Evolutionary conservation across 345 rosid genomes (phyloP), one percentile per base, ranked within the genome.

Genomic region (Sonneratia caseolaris): DNA sequence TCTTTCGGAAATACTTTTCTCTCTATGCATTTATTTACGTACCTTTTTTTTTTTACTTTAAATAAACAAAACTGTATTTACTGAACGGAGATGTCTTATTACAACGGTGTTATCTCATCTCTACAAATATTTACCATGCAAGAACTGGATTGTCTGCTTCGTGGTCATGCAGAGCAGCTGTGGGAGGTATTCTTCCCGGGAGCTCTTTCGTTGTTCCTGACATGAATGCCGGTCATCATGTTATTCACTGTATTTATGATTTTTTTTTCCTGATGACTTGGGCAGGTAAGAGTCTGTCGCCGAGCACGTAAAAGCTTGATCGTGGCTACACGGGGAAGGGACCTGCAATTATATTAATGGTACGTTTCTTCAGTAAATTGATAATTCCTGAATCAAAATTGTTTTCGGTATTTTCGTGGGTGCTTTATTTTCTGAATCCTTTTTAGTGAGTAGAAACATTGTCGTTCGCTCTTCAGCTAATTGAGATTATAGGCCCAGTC

Each of bases 261-360:
- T 42, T 42, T 21, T 40, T 42, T 42, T 42, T 21, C 18, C 32
- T 4, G 8, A 13, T 2, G 35, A 68, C 70, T 19, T 16, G 32
- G 3, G 84, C 91, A 96, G 99, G 82, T 89, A 42, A n/a, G 98
- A 88, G 64, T 80, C 95, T 48, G 97, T 96, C 72, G 85, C 79
- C 53, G 98, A 92, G 74, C 97, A 96, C 81, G 87, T 92, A 42
- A 73, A 96, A 92, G 81, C 92, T 96, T 19, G 99, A 96, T 83
- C 99, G 92, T 72, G 99, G 99, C 70, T 96, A 91, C 79, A 96
- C 88, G 35, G 95, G 97, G 35, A 96, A 85, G 87, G 91, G 98
- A 79, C 97, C 98, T 71, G 95, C 97, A 66, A 86, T 96, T 48
- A 53, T 5, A 42, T 4, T 91, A 40, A 83, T 87, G 43, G 97